A percentile compares a stretch with the other conserved stretches of the same genome.
These are phyloP conservation scores for Mucor plumbeus DNA, from an alignment of 371 early-diverging fungal species.

Conservation along the genomic window DNA sequence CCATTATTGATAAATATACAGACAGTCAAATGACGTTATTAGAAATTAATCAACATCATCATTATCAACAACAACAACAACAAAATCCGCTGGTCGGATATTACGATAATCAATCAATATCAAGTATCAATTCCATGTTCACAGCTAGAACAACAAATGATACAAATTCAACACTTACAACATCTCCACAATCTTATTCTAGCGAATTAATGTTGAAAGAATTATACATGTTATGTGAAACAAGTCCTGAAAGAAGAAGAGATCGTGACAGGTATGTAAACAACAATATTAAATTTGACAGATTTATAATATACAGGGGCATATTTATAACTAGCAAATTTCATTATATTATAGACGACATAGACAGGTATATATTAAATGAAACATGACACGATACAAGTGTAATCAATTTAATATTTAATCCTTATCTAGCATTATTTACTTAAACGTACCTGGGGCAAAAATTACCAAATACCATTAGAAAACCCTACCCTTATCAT, in stretches of 20 bases:
- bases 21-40: conserved; percentile 23
- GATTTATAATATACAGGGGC: not conserved
- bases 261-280: conserved; percentile 22
- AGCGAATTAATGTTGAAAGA: conserved; percentile 21
- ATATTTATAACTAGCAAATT: not conserved
- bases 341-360: conserved; percentile 26
- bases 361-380: conserved; percentile 31
- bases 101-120: conserved; percentile 3
- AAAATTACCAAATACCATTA: conserved; percentile 32
- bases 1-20: conserved; percentile 14
- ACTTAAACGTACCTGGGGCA: conserved; percentile 34
- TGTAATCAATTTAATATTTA: not conserved
- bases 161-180: not conserved
- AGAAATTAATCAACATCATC: not conserved
- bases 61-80: not conserved
- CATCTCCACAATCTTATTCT: conserved; percentile 4
- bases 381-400: not conserved
- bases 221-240: conserved; percentile 16
- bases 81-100: conserved; percentile 11
- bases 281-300: not conserved
- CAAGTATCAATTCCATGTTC: conserved; percentile 5
- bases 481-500: conserved; percentile 38
- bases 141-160: not conserved
- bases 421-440: conserved; percentile 38
- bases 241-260: conserved; percentile 25